Percentiles rank a stretch among this genome's conserved stretches.
Conservation (phyloP, 495 filamentous ascomycete genomes). For the Sabuloglossum arenarium region DNA sequence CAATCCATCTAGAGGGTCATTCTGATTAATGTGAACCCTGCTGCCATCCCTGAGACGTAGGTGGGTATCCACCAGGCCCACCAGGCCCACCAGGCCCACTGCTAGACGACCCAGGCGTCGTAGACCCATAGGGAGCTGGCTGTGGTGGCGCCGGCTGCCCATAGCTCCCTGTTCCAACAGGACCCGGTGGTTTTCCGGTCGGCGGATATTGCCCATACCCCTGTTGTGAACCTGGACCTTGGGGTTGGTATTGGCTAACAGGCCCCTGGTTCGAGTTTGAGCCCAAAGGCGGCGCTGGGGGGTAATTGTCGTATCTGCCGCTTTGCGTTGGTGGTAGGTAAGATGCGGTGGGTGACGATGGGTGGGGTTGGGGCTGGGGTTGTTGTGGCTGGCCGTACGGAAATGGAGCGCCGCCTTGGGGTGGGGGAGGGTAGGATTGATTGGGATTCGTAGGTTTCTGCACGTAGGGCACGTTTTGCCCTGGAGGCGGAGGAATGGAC, state of each 20-base stretch:
- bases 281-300: background rate
- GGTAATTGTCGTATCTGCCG: background rate
- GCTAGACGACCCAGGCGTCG: background rate
- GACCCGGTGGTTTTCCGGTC: background rate
- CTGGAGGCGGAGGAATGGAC: background rate
- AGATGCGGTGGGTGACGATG: background rate
- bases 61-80: background rate
- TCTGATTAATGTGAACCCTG: background rate
- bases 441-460: background rate
- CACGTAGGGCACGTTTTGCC: background rate
- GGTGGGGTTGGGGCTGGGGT: background rate
- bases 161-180: background rate
- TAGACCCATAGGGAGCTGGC: background rate
- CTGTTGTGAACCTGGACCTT: background rate
- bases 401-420: background rate
- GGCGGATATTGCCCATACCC: background rate
- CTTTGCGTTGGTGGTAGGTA: background rate
- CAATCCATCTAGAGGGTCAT: no score
- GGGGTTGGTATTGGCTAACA: background rate
- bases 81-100: background rate
- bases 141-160: background rate
- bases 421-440: background rate
- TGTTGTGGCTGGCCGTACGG: background rate
- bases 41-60: background rate
- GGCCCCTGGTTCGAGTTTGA: no score